Evolutionary conservation across 192 early-diverging fungal genomes (phyloP), one percentile per base, ranked within the genome.

Genomic region (Coemansia sp.): DNA sequence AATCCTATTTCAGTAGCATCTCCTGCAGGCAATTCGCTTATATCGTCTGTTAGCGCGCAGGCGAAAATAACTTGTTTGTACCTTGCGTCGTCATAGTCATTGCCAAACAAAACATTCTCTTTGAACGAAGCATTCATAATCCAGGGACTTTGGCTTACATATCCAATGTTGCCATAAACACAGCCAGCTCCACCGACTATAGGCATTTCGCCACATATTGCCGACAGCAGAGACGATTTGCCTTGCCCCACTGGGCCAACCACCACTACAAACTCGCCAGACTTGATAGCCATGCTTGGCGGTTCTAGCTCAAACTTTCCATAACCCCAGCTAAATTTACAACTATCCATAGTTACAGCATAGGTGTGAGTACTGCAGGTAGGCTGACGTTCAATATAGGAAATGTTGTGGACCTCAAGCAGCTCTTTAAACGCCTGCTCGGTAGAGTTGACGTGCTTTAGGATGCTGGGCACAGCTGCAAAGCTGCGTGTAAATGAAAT

Each of bases 131-230:
- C 64, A 48, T 69, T 62, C 68, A 76, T 61, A 37, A 80, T 70
- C 58, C 58, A 76, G 2, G 78, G 62, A 50, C 62, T 56, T 38
- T 78, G 75, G 40, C 64, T 54, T 2, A 67, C 62, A 45, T 71
- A 78, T 1, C 56, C 65, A 56, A 71, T 66, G 2, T 62, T 57
- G 3, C 91, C 91, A 45, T 85, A 77, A 9, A 94, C 59, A 36
- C 56, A 74, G 3, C 91, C 90, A 1, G 80, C 64, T 6, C 91
- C 92, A 14, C 39, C 57, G 6, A 69, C 37, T 54, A 85, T 80
- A 51, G 89, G 86, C 87, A 94, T 95, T 70, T 98, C 93, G 3
- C 76, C 73, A 37, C 76, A 69, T 10, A 85, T 60, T 11, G 78
- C 81, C 4, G 72, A 80, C n/a, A 83, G 31, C 11, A 85, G 55